phyloP scores from a whole-genome alignment of 2,329 filamentous ascomycete genomes.

The Colletotrichum agaves region DNA sequence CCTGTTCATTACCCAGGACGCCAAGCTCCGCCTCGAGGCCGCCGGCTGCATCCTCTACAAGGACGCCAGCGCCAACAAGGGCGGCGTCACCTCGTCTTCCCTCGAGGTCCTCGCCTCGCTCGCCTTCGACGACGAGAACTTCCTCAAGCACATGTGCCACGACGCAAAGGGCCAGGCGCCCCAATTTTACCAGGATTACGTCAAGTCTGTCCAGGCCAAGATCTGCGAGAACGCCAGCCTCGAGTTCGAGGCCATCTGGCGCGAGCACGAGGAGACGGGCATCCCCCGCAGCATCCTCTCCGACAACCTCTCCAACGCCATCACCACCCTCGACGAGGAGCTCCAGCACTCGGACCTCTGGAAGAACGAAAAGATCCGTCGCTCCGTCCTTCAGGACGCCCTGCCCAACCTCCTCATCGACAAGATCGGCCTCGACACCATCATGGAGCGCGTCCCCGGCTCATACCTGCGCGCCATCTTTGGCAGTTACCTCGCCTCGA shows the following conservation, averaged over 20 bases:
- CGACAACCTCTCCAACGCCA: conserved; percentile 89
- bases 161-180: conserved; percentile 77
- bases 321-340: conserved; percentile 97
- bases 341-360: conserved; percentile 93
- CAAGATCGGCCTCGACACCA: conserved; percentile 90
- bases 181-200: conserved; percentile 92
- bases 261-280: conserved; percentile 86
- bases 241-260: conserved; percentile 99
- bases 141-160: conserved; percentile 94
- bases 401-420: conserved; percentile 85
- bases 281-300: conserved; percentile 86
- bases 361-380: conserved; percentile 82
- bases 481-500: conserved; percentile 91
- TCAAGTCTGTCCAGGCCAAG: conserved; percentile 88
- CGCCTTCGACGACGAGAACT: conserved; percentile 90
- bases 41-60: conserved; percentile 98
- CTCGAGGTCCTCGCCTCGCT: conserved; percentile 94
- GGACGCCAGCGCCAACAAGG: conserved; percentile 98
- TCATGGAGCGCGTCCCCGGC: conserved; percentile 88
- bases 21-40: conserved; percentile 92
- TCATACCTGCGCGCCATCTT: conserved; percentile 95
- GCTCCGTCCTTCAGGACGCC: conserved; percentile 83
- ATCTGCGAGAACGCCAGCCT: conserved; percentile 92
- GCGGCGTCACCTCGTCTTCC: conserved; percentile 96
- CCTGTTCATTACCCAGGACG: conserved; percentile 98